These are phyloP conservation scores for Lactifluus hygrophoroides DNA, from an alignment of 768 basidiomycete genomes.

Conservation along the genomic window DNA sequence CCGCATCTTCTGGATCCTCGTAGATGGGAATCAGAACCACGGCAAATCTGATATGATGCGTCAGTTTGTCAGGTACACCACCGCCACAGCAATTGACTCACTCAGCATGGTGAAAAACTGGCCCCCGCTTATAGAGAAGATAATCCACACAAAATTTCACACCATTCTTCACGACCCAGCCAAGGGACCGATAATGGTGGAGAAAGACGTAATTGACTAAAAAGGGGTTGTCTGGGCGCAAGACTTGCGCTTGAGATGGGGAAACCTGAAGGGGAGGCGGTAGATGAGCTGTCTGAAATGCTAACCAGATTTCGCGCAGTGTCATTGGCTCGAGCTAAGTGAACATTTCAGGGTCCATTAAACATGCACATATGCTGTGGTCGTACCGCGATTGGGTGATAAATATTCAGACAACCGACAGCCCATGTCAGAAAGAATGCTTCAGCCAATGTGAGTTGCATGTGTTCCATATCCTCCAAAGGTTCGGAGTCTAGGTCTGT, in stretches of 20 bases:
- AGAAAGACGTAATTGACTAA: conserved; percentile 83
- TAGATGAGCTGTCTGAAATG: conserved; percentile 51
- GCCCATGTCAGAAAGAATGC: conserved; percentile 85
- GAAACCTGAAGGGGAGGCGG: conserved; percentile 29
- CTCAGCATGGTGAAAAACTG: conserved; percentile 95
- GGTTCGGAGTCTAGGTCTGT: conserved; percentile 41
- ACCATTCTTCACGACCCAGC: conserved; percentile 94
- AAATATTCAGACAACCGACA: conserved; percentile 69
- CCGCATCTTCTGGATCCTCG: conserved; percentile 67
- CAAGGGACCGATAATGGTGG: conserved; percentile 92
- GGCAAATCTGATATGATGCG: conserved; percentile 56
- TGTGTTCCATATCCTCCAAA: conserved; percentile 74
- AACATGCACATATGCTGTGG: neutral
- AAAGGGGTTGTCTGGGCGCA: conserved; percentile 84
- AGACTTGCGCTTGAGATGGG: conserved; percentile 19
- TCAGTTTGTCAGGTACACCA: no score
- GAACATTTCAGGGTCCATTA: neutral
- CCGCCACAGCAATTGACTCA: conserved; percentile 34
- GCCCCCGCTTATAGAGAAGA: conserved; percentile 88
- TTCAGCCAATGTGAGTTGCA: conserved; percentile 84
- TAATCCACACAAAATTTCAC: conserved; percentile 98
- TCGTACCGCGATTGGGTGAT: conserved; percentile 57
- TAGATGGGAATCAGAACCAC: conserved; percentile 87
- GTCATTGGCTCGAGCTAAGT: conserved; percentile 46
- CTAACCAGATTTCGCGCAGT: conserved; percentile 50